Base-by-base conservation (phyloP, 306 rosid genomes). In the Lupinus albus region DNA sequence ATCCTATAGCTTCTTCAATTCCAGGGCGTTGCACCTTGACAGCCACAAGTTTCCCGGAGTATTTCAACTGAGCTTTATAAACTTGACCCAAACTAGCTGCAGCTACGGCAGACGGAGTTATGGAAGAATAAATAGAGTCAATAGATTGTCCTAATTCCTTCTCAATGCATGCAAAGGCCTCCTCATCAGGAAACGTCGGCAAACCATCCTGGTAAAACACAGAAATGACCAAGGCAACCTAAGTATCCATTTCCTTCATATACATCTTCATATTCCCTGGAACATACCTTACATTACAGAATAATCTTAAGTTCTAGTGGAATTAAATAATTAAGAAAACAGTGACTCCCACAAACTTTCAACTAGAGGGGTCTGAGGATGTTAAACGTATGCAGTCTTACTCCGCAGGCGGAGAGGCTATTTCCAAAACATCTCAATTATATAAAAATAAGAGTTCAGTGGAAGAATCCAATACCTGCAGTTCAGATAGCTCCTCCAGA, bases 11-110 rank as follows among this genome's bases (percentile, higher is more conserved):
- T 76, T 92, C 96, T 83, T 89, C 96, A 62, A 89, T 88, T 51
- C 80, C 87, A 18, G 98, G 98, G 67, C 98, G 96, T 66, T 92
- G 98, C 72, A 92, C 95, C 88, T 92, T 92, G 42, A 92, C 91
- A 13, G 96, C 98, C 54, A 92, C 98, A 36, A 74, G 69, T 70
- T 84, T 79, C 59, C 93, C 95, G 8, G 95, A 79, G 64, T 44
- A 48, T 78, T 79, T 87, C 18, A 89, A 86, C 75, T 11, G 78
- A 66, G 87, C 98, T 82, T 92, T 92, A 80, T 92, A 92, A 44
- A 92, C 98, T 81, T 92, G 98, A 53, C 96, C 98, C 52, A 92
- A 87, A 85, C 98, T 92, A 52, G 98, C 98, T 5, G 98, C 98
- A n/a, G 96, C 98, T 44, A 92, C 68, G 4, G 98, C 85, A 17